These are phyloP conservation scores for Eucalyptus curtisii DNA, from an alignment of 345 rosid genomes.

Conservation along the genomic window DNA sequence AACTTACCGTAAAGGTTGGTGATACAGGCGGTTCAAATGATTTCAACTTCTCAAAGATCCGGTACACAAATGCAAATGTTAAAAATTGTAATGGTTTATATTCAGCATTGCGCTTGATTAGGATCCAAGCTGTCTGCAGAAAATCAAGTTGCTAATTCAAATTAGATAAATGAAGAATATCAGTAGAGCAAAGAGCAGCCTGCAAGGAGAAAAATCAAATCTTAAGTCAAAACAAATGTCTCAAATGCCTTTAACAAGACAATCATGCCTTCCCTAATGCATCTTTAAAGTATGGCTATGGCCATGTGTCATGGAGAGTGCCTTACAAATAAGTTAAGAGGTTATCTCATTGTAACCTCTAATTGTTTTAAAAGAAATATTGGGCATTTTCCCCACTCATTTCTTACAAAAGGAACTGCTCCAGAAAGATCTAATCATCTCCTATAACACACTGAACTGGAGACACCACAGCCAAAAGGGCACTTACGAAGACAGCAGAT, in stretches of 20 bases:
- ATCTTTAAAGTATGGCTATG: not conserved
- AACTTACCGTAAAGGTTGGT: constrained; percentile 62
- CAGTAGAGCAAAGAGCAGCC: not conserved
- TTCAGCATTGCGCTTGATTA: constrained; percentile 58
- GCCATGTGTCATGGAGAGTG: not conserved
- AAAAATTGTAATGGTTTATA: constrained; percentile 94
- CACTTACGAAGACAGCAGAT: constrained; percentile 86
- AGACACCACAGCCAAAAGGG: not conserved
- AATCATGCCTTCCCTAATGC: not conserved
- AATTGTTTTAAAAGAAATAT: not conserved
- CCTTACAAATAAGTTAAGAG: not conserved
- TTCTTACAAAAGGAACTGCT: not conserved
- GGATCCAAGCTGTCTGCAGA: constrained; percentile 81
- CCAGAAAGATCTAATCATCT: not conserved
- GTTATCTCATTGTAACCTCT: not conserved
- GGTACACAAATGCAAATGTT: constrained; percentile 83
- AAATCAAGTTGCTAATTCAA: not conserved
- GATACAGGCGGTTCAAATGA: constrained; percentile 63
- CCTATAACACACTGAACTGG: not conserved
- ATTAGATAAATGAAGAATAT: not conserved
- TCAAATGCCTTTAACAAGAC: not conserved
- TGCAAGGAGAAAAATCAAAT: not conserved
- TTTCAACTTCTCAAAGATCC: constrained; percentile 88
- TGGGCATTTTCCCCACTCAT: not conserved
- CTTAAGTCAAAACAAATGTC: not conserved